phyloP scores from a whole-genome alignment of 495 filamentous ascomycete species.

The Trichocladium antarcticum region DNA sequence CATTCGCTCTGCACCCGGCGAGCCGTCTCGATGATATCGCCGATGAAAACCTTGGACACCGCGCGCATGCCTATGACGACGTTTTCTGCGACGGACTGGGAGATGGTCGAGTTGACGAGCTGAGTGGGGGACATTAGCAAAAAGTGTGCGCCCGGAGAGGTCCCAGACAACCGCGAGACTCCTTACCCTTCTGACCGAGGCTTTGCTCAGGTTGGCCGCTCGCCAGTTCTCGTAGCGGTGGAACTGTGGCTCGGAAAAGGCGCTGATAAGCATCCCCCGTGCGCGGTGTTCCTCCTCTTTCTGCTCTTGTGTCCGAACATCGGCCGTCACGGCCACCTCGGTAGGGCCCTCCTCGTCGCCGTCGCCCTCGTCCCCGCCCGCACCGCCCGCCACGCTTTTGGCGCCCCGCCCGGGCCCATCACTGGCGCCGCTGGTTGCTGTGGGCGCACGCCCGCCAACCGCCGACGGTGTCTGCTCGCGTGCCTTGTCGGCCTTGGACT shows the following conservation, averaged over 20 bases:
- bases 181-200: conserved; percentile 34
- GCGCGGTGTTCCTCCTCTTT: conserved; percentile 55
- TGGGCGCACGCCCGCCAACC: conserved; percentile 39
- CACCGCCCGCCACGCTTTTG: conserved; percentile 23
- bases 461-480: conserved; percentile 41
- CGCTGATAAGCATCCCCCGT: conserved; percentile 52
- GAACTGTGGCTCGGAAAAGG: conserved; percentile 57
- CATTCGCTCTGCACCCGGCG: conserved; percentile 70
- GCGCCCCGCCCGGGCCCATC: conserved; percentile 26
- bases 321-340: conserved; percentile 52
- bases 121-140: conserved; percentile 25
- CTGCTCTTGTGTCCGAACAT: conserved; percentile 53
- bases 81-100: conserved; percentile 69
- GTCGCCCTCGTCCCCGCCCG: conserved; percentile 39
- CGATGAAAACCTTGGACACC: conserved; percentile 74
- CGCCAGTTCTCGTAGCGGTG: conserved; percentile 65
- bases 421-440: conserved; percentile 37
- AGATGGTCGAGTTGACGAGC: conserved; percentile 79
- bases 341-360: conserved; percentile 58
- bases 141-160: no score
- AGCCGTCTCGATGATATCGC: conserved; percentile 71
- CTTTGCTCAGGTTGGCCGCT: conserved; percentile 49
- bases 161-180: not conserved
- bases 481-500: conserved; percentile 48
- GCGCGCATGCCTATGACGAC: conserved; percentile 71